Evolutionary conservation across 2,329 filamentous ascomycete genomes (phyloP).

Genomic region (Cordyceps militaris): DNA sequence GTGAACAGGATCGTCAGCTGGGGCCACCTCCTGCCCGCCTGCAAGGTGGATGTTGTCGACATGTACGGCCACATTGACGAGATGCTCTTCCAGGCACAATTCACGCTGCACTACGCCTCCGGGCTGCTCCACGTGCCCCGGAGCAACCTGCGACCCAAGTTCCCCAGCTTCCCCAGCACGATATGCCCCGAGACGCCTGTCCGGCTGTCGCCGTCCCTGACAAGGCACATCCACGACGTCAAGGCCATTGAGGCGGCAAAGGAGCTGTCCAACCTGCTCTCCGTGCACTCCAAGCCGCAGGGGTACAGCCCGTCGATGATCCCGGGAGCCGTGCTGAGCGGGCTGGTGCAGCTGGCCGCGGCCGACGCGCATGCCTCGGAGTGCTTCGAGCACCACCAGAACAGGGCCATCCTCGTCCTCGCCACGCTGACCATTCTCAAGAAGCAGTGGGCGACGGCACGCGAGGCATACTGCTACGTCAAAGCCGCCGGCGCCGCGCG

Average conservation of each 20-base stretch:
- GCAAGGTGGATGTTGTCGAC: slow-evolving; percentile 1
- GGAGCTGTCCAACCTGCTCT: not conserved
- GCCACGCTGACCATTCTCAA: not conserved
- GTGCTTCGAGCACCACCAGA: slow-evolving; percentile 4
- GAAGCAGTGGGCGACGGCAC: not conserved
- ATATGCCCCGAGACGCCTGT: not conserved
- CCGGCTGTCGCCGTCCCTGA: not conserved
- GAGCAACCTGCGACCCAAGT: slow-evolving; percentile 1
- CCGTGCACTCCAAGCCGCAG: not conserved
- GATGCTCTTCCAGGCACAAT: slow-evolving; percentile 4
- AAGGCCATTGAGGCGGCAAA: not conserved
- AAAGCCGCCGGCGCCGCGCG: not conserved
- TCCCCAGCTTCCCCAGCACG: not conserved
- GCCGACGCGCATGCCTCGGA: not conserved
- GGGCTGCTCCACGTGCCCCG: not conserved
- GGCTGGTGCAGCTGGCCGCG: not conserved
- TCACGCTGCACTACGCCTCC: not conserved
- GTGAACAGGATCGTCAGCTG: slow-evolving; percentile 5
- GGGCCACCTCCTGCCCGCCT: not conserved
- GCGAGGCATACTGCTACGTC: not conserved
- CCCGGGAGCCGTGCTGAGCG: not conserved
- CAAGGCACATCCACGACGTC: not conserved
- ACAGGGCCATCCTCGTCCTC: not conserved
- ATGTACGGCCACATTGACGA: slow-evolving; percentile 6
- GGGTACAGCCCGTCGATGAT: not conserved